Conservation (phyloP, 2,329 filamentous ascomycete genomes). For the Annulohypoxylon truncatum region DNA sequence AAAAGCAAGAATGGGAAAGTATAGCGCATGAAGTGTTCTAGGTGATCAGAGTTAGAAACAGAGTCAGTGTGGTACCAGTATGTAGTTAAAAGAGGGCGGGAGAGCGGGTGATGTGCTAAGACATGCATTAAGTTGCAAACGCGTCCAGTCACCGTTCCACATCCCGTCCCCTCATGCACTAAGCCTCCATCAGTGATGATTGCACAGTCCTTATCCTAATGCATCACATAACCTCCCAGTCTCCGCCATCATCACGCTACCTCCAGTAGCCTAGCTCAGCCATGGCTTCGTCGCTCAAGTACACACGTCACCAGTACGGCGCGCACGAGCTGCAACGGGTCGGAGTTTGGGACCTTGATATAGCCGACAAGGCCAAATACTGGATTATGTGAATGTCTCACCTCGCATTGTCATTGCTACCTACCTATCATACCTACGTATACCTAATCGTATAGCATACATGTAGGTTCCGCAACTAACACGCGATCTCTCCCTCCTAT, state of each 20-base stretch:
- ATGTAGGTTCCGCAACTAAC: slow-evolving; percentile 8
- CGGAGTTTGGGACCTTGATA: slow-evolving; percentile 56
- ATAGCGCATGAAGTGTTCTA: not conserved
- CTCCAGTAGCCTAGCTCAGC: not conserved
- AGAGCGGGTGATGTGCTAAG: slow-evolving; percentile 22
- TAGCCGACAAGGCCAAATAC: slow-evolving; percentile 40
- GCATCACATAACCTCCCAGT: slow-evolving; percentile 1
- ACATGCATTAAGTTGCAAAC: slow-evolving; percentile 14
- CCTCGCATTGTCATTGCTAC: not conserved
- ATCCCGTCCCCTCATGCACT: slow-evolving; percentile 10
- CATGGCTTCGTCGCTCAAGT: slow-evolving; percentile 49
- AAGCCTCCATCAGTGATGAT: slow-evolving; percentile 2
- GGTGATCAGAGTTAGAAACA: not conserved
- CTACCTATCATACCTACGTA: not conserved
- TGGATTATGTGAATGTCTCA: slow-evolving; percentile 48
- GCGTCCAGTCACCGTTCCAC: not conserved
- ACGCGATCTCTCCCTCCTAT: not conserved
- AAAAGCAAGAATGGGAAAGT: not conserved
- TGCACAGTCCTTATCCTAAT: slow-evolving; percentile 4
- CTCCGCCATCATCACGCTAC: not conserved
- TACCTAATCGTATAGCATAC: not conserved
- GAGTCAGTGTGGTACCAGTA: not conserved
- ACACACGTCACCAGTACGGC: slow-evolving; percentile 47
- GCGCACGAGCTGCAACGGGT: slow-evolving; percentile 58
- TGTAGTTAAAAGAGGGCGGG: slow-evolving; percentile 10